Evolutionary conservation across 1,284 basidiomycete genomes (phyloP).

Genomic region (Anthracocystis walkeri): DNA sequence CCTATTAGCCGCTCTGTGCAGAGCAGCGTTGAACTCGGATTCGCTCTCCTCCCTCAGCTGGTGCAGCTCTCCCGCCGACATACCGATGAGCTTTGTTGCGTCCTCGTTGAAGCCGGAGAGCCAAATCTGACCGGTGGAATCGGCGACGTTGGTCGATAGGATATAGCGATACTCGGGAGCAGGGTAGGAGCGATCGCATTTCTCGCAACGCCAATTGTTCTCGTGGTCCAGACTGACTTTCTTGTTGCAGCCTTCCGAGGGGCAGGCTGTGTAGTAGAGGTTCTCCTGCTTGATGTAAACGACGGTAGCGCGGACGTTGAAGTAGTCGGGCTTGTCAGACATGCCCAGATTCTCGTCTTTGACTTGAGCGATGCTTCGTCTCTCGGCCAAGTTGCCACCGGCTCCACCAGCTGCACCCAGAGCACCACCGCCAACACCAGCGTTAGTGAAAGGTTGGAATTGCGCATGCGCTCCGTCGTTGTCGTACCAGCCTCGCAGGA

Average conservation of each 20-base stretch:
- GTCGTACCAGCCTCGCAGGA: conserved; percentile 86
- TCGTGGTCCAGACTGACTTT: conserved; percentile 82
- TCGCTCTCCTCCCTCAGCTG: conserved; percentile 80
- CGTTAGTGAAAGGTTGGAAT: conserved; percentile 71
- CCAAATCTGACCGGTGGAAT: conserved; percentile 90
- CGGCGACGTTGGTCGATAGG: conserved; percentile 86
- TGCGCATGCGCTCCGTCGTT: conserved; percentile 56
- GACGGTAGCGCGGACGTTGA: conserved; percentile 83
- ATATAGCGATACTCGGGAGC: conserved; percentile 91
- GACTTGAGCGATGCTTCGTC: conserved; percentile 81
- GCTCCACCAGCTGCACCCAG: conserved; percentile 62
- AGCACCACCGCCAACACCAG: conserved; percentile 51
- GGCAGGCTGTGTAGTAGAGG: conserved; percentile 91
- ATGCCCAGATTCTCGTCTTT: conserved; percentile 83
- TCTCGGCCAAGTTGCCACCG: conserved; percentile 69
- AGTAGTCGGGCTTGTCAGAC: conserved; percentile 83
- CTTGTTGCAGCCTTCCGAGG: conserved; percentile 85
- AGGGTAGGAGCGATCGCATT: conserved; percentile 82
- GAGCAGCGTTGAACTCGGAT: conserved; percentile 75
- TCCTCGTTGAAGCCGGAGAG: conserved; percentile 95
- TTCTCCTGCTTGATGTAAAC: conserved; percentile 90
- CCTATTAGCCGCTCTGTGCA: conserved; percentile 78
- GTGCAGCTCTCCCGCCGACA: conserved; percentile 83
- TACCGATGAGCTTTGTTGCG: conserved; percentile 79
- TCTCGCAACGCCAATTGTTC: conserved; percentile 87